A percentile compares a stretch with the other conserved stretches of the same genome.
phyloP scores from a whole-genome alignment of 2,329 filamentous ascomycete genomes.

The Magnaporthales sp. region DNA sequence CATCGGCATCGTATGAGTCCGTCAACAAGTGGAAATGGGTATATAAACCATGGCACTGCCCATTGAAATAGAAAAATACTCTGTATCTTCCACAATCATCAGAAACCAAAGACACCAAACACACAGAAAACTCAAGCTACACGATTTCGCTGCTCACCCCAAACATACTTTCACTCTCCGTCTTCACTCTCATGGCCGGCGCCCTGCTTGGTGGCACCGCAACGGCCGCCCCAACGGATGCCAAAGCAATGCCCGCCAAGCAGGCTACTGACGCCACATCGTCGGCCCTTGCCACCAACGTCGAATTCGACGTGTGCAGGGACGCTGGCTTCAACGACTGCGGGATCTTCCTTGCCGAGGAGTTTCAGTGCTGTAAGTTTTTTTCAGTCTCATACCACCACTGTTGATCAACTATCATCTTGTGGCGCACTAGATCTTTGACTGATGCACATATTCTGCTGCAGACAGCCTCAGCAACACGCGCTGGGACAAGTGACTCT shows the following conservation, averaged over 20 bases:
- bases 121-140: not conserved
- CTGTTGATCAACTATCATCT: not conserved
- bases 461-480: not conserved
- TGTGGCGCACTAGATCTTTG: not conserved
- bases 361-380: not conserved
- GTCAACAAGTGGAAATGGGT: not conserved
- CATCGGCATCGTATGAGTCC: not conserved
- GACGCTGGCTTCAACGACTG: not conserved
- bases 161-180: not conserved
- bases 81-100: not conserved
- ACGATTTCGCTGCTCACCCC: not conserved
- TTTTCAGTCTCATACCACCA: not conserved
- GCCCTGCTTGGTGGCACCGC: not conserved
- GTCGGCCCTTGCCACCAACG: not conserved
- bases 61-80: not conserved
- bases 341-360: not conserved
- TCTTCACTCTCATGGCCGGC: not conserved
- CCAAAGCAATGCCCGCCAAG: not conserved
- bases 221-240: not conserved
- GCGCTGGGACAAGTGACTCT: not conserved
- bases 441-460: not conserved
- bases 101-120: not conserved
- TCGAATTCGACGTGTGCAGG: not conserved
- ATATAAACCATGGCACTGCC: not conserved
- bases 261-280: not conserved